Evolutionary conservation across 441 rosid genomes (phyloP), one percentile per base, ranked within the genome.

Genomic region (Isatis lusitanica): DNA sequence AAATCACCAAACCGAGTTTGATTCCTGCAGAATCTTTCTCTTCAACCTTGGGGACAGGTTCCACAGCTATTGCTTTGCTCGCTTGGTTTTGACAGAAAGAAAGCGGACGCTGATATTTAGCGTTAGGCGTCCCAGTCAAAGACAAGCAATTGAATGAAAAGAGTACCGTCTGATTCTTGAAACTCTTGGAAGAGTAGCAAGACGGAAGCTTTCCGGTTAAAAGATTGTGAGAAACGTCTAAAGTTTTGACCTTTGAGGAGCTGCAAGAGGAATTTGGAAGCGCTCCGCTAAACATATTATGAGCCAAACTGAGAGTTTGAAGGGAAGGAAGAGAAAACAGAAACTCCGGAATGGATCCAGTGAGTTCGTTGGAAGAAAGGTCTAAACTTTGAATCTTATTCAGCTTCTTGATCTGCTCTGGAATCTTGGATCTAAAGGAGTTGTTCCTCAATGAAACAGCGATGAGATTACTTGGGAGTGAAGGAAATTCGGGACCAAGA

Each of bases 71-170:
- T 51, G 98, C 99, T 78, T 83, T 85, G 62, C 74, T 72, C 35
- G 98, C 99, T 68, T 74, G 75, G 75, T 85, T 88, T 44, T 79
- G 85, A 81, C 99, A 94, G 80, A 84, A 88, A 7, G 94, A 82
- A 73, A 66, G 66, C 4, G 93, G 85, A 77, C 86, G 97, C 85
- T 90, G 99, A 60, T 76, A 55, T 46, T 81, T 89, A 3, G 83
- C 52, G 63, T 73, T 79, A 35, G 81, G 83, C 30, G 71, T 70
- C 58, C 81, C 81, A 62, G 0, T 39, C 62, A 78, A 47, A 39
- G 94, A 87, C 71, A 92, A 77, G 62, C 99, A 92, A 48, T 94
- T 94, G 91, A 94, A 90, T 17, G 93, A 86, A 72, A 84, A 87
- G 31, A 84, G 65, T 16, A 90, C 84, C 7, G 85, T 92, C 52